These are phyloP conservation scores for Tubosaeta sp. DNA, from an alignment of 768 basidiomycete species.

Conservation along the genomic window DNA sequence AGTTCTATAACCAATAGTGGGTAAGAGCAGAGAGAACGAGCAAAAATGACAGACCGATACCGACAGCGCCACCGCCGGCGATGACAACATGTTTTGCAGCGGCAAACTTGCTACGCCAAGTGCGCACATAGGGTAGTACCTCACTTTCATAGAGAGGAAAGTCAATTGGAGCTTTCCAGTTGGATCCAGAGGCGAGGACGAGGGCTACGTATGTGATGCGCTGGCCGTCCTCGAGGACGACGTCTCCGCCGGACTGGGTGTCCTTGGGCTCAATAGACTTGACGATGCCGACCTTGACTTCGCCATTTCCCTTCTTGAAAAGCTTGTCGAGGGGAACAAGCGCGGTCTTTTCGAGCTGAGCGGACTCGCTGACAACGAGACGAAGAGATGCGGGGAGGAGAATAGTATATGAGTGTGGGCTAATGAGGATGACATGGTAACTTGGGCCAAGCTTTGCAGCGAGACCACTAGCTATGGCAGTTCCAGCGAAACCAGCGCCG, in stretches of 20 bases:
- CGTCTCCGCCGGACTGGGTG: constrained; percentile 37
- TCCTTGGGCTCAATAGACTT: constrained; percentile 36
- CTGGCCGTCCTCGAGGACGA: constrained; percentile 50
- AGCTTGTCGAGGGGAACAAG: constrained; percentile 51
- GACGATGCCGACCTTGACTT: constrained; percentile 32
- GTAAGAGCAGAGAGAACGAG: background rate
- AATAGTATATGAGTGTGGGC: constrained; percentile 45
- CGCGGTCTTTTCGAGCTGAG: constrained; percentile 39
- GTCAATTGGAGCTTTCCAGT: constrained; percentile 46
- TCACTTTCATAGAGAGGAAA: constrained; percentile 37
- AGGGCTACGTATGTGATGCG: constrained; percentile 50
- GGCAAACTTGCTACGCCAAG: constrained; percentile 32
- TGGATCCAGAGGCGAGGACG: constrained; percentile 55
- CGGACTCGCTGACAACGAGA: constrained; percentile 37
- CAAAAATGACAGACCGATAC: constrained; percentile 35
- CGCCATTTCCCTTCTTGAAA: constrained; percentile 45
- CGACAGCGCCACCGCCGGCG: constrained; percentile 56
- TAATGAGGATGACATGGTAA: constrained; percentile 53
- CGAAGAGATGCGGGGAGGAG: constrained; percentile 51
- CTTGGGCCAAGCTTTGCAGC: constrained; percentile 46
- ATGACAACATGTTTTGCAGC: constrained; percentile 42
- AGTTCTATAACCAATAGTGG: constrained; percentile 31
- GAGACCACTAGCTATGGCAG: constrained; percentile 42
- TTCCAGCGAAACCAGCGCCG: constrained; percentile 50
- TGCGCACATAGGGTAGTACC: constrained; percentile 26